A percentile compares a stretch with the other conserved stretches of the same genome.
Evolutionary conservation across 257 asterid genomes (phyloP).

Genomic region (Solanum gandarillasii): DNA sequence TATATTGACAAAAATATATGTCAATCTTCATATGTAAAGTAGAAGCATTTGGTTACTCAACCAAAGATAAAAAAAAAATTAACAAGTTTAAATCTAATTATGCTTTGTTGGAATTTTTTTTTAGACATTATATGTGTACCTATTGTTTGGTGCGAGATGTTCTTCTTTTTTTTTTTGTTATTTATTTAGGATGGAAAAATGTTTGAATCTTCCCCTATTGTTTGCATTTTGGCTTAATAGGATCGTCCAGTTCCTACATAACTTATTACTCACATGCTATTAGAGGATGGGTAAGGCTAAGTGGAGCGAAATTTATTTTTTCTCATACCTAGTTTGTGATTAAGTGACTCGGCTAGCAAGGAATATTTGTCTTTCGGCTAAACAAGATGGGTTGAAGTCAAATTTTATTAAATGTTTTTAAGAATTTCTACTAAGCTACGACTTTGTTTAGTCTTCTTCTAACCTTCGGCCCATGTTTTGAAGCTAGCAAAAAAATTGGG

Average conservation of each 20-base stretch:
- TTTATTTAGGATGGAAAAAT: background rate
- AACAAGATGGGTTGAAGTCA: no score
- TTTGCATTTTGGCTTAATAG: background rate
- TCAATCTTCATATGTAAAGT: background rate
- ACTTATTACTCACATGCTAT: background rate
- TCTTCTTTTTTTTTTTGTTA: background rate
- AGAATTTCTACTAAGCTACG: background rate
- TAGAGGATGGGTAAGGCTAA: background rate
- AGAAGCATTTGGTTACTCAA: background rate
- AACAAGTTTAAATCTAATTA: background rate
- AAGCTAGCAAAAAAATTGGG: background rate
- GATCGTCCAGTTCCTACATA: background rate
- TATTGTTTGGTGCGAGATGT: background rate
- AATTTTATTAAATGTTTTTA: background rate
- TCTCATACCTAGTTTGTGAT: background rate
- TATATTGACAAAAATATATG: slow-evolving; percentile 26
- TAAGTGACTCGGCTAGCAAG: background rate
- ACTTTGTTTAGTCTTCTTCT: background rate
- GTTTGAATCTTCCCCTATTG: background rate
- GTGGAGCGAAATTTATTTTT: background rate
- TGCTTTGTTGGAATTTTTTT: background rate
- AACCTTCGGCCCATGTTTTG: background rate
- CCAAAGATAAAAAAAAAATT: background rate
- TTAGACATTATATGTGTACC: no score
- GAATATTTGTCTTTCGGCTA: background rate